phyloP scores from a whole-genome alignment of 352 stramenopile species.

The Hyaloperonospora brassicae region DNA sequence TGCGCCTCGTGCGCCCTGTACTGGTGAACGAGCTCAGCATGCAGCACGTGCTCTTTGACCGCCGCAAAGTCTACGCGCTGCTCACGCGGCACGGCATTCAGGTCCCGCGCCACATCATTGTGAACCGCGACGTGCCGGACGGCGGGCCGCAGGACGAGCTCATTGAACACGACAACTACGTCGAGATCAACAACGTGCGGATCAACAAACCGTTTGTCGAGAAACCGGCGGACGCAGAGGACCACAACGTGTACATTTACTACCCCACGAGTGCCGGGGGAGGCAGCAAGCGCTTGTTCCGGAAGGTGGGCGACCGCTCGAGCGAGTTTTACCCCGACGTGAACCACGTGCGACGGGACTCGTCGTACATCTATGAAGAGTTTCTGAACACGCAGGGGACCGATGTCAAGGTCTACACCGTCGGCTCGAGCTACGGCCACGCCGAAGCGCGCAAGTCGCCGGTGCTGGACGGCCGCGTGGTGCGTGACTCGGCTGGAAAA shows the following conservation, averaged over 20 bases:
- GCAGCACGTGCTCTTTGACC: conserved; percentile 94
- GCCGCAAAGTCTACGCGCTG: conserved; percentile 93
- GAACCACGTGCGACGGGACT: conserved; percentile 92
- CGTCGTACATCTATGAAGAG: conserved; percentile 95
- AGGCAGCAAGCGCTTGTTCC: conserved; percentile 98
- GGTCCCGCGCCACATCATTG: conserved; percentile 93
- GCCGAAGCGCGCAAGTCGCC: conserved; percentile 98
- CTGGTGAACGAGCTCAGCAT: conserved; percentile 97
- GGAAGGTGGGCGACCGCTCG: conserved; percentile 92
- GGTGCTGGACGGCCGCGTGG: conserved; percentile 92
- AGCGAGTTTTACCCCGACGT: conserved; percentile 96
- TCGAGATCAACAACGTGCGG: conserved; percentile 89
- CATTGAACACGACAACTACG: conserved; percentile 77
- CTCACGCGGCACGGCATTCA: conserved; percentile 92
- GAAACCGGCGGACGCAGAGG: conserved; percentile 98
- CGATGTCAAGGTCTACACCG: conserved; percentile 99
- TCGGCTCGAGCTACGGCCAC: conserved; percentile 97
- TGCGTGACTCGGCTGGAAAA: conserved; percentile 94
- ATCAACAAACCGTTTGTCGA: conserved; percentile 99
- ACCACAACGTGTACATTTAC: conserved; percentile 99
- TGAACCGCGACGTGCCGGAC: conserved; percentile 88
- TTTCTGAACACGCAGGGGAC: conserved; percentile 99
- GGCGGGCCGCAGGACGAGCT: conserved; percentile 49
- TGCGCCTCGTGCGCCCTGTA: conserved; percentile 91
- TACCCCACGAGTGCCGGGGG: conserved; percentile 96